Percentiles rank a stretch among this genome's conserved stretches.
Conservation (phyloP, 1,139 yeast genomes). For the Yamadazyma membranifaciens region DNA sequence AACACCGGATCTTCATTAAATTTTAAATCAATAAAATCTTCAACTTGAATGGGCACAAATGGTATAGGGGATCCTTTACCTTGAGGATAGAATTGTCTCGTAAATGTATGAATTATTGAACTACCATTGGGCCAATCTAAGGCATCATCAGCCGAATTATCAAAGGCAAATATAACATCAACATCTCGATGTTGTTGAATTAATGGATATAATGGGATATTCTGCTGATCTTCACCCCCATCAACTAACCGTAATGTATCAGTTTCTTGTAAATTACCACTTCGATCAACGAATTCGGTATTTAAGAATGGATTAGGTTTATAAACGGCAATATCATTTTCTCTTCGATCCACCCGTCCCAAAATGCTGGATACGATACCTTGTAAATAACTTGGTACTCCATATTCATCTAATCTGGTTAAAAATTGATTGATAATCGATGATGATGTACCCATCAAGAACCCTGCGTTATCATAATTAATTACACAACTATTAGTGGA, state of each 20-base stretch:
- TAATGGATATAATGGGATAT: constrained; percentile 76
- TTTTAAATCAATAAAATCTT: constrained; percentile 26
- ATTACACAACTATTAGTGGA: constrained; percentile 26
- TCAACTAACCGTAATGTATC: constrained; percentile 63
- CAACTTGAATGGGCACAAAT: constrained; percentile 32
- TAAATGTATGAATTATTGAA: constrained; percentile 55
- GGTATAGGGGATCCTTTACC: constrained; percentile 44
- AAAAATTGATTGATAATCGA: constrained; percentile 41
- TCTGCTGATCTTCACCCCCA: constrained; percentile 85
- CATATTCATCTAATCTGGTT: constrained; percentile 20
- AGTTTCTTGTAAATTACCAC: constrained; percentile 9
- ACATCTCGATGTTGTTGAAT: constrained; percentile 68
- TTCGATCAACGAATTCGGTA: constrained; percentile 16
- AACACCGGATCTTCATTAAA: constrained; percentile 35
- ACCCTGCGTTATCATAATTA: constrained; percentile 46
- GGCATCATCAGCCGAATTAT: constrained; percentile 78
- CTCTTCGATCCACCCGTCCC: constrained; percentile 21
- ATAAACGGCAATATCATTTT: constrained; percentile 41
- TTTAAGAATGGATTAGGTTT: constrained; percentile 41
- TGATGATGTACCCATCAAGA: constrained; percentile 45
- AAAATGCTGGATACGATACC: constrained; percentile 27
- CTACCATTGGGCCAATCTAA: constrained; percentile 76
- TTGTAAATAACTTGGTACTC: constrained; percentile 24
- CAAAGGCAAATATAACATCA: constrained; percentile 80
- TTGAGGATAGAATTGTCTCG: constrained; percentile 46